A percentile compares a stretch with the other conserved stretches of the same genome.
Evolutionary conservation across 139 green algal species (phyloP).

Genomic region (Spirogloea muscicola): DNA sequence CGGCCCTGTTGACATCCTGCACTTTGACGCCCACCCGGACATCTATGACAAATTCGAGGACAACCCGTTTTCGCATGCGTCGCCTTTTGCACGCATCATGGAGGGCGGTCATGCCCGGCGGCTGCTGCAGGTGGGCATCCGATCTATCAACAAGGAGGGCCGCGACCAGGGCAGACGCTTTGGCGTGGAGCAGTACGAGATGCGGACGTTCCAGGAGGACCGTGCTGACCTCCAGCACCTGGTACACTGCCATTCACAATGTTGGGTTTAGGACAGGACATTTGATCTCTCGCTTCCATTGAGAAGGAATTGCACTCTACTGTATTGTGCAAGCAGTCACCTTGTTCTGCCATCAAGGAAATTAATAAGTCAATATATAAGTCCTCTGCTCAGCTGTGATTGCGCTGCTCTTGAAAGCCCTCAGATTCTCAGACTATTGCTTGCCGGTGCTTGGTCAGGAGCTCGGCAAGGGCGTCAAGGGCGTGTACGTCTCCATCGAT

Average conservation of each 20-base stretch:
- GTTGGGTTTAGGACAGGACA: not conserved
- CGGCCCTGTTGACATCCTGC: conserved; percentile 34
- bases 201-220: conserved; percentile 33
- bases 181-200: conserved; percentile 41
- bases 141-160: conserved; percentile 25
- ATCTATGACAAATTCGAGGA: conserved; percentile 44
- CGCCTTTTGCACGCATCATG: conserved; percentile 40
- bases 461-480: conserved; percentile 37
- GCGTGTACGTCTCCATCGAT: conserved; percentile 44
- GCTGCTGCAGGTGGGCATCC: conserved; percentile 35
- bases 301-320: not conserved
- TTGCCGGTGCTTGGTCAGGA: conserved; percentile 9
- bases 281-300: no score
- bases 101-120: conserved; percentile 14
- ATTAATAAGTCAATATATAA: no score
- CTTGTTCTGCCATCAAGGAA: no score
- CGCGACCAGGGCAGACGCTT: conserved; percentile 29
- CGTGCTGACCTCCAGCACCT: conserved; percentile 29
- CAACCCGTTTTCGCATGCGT: conserved; percentile 39
- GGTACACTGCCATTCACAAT: not conserved
- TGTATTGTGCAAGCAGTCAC: not conserved
- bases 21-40: conserved; percentile 44
- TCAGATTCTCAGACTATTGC: not conserved
- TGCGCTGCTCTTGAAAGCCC: no score
- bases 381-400: no score